Evolutionary conservation across 1,139 yeast genomes (phyloP).

Genomic region (Candida gigantensis): DNA sequence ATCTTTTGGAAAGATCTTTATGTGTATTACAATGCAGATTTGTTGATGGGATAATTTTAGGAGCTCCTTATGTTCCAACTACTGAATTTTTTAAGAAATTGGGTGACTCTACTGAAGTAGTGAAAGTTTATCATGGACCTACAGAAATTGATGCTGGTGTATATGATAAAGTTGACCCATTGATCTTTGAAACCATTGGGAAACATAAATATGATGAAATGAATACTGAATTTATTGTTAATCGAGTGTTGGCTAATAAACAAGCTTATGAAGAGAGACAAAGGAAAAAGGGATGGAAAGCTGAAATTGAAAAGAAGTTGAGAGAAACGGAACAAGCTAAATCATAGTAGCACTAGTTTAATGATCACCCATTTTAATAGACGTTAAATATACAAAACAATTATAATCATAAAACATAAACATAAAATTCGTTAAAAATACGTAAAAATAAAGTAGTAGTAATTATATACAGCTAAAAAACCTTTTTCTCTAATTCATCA

Average conservation of each 20-base stretch:
- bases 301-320: constrained; percentile 36
- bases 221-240: constrained; percentile 65
- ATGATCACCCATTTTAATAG: too few relatives aligned
- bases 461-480: neutral
- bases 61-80: constrained; percentile 62
- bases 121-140: constrained; percentile 64
- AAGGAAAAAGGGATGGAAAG: constrained; percentile 75
- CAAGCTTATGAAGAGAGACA: constrained; percentile 78
- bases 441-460: neutral
- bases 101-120: constrained; percentile 35
- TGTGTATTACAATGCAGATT: constrained; percentile 87
- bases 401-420: too few relatives aligned
- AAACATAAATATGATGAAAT: constrained; percentile 59
- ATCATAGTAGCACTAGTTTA: constrained; percentile 1
- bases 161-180: constrained; percentile 38
- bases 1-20: constrained; percentile 76
- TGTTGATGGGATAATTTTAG: constrained; percentile 74
- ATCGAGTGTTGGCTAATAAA: constrained; percentile 65
- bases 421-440: constrained; percentile 1
- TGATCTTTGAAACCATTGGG: constrained; percentile 44
- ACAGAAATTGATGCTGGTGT: constrained; percentile 41
- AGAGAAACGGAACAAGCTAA: constrained; percentile 19
- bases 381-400: too few relatives aligned
- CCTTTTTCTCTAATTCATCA: constrained; percentile 9
- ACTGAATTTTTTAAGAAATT: constrained; percentile 36